Evolutionary conservation across 225 moss, liverwort and hornwort genomes (phyloP), one percentile per base, ranked within the genome.

Genomic region (Anthoceros angustus): DNA sequence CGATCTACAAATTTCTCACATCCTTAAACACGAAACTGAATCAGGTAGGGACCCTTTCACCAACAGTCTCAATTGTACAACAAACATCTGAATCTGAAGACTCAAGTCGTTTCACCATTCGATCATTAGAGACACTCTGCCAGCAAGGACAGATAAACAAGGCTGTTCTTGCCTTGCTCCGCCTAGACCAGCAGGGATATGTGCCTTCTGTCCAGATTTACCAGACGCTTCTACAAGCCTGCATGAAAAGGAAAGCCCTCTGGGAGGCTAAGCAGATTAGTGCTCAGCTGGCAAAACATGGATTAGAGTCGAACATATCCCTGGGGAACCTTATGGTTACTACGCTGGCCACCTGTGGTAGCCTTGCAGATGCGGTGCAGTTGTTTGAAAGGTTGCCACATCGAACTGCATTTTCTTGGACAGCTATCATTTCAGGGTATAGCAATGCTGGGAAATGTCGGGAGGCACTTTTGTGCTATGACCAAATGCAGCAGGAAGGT

Each of bases 341-440:
- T 8, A 55, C 55, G 55, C 23, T 55, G 16, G 55, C 23, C 0
- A 55, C 5, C 7, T 55, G 55, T 23, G 55, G 55, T 55, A 23
- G 55, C 55, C 55, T 55, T 23, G n/a, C 18, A 18, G 55, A 55
- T 55, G 55, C 55, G 55, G 55, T 55, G n/a, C 10, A 55, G n/a
- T 18, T 55, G 55, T 55, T 55, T 55, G n/a, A 55, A 18, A 20
- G n/a, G n/a, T 55, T 55, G 55, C 55, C 55, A 9, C n/a, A 55
- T 18, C 18, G 55, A 20, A 55, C 55, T 55, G 55, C 23, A 9
- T 20, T 55, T 15, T 55, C 55, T 8, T 55, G 55, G 55, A 55
- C 55, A 55, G 55, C 55, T 7, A 18, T 55, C n/a, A 15, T 55
- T 7, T 55, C 55, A 18, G 55, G 55, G 10, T 55, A 55, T 23